Evolutionary conservation across 2,329 filamentous ascomycete species (phyloP), one percentile per base, ranked within the genome.

Genomic region (Hypomyces rosellus): DNA sequence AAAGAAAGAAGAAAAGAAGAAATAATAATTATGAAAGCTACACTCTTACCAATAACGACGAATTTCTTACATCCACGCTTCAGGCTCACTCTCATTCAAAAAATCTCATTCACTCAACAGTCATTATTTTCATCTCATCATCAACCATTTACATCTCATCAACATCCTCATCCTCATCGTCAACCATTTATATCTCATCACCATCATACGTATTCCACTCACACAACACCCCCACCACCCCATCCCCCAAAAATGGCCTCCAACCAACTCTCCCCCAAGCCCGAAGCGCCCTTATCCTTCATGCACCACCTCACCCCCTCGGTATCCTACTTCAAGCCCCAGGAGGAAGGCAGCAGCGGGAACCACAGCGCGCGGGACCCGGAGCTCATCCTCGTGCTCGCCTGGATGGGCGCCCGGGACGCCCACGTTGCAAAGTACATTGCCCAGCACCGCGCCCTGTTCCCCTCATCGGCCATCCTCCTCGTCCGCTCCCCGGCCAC

Each of bases 401-500:
- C 70, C 7, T 80, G 77, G 77, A 76, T 78, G 69, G 72, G 69
- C 41, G 76, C 77, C 9, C 67, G 61, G n/a, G 71, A 76, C 37
- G 60, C 61, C 6, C 75, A 80, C 58, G 72, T 80, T 41, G 68
- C 69, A 55, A 80, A 80, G 56, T 80, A 80, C 59, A 66, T 75
- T 25, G 57, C 66, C 4, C 63, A 65, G 22, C 72, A 79, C 59
- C 73, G 73, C 54, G 51, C 57, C 5, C 58, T 71, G 15, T 78
- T 73, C 59, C 75, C 76, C 1, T 60, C 61, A 5, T 66, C 76
- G 4, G 61, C 64, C 33, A 72, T 80, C 46, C 64, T 81, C 30
- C 65, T 80, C 22, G 57, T 77, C 55, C 71, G 70, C 42, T 72
- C 71, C 55, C 62, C 69, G 36, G 57, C 68, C 34, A 57, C 58